Evolutionary conservation across 1,139 yeast species (phyloP).

Genomic region (Blastobotrys aristatus): DNA sequence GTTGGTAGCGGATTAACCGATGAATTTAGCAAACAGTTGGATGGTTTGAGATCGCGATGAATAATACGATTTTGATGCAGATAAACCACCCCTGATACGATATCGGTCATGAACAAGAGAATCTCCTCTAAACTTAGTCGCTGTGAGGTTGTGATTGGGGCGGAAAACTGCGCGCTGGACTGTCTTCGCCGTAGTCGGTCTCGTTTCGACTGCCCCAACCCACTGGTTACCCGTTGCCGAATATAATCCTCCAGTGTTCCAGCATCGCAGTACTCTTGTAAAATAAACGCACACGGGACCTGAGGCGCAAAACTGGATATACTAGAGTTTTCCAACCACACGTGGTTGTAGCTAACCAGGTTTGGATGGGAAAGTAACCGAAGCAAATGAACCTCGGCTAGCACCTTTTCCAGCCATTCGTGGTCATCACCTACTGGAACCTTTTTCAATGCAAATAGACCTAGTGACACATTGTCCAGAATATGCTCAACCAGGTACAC

Average conservation of each 20-base stretch:
- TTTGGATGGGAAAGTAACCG: conserved; percentile 51
- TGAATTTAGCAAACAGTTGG: conserved; percentile 61
- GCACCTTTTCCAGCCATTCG: conserved; percentile 59
- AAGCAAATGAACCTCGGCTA: conserved; percentile 69
- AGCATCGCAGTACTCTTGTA: conserved; percentile 84
- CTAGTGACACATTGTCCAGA: conserved; percentile 64
- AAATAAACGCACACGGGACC: conserved; percentile 77
- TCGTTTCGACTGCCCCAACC: conserved; percentile 2
- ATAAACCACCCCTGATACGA: conserved; percentile 63
- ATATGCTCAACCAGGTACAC: conserved; percentile 80
- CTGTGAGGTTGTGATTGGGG: conserved; percentile 21
- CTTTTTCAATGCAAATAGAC: conserved; percentile 77
- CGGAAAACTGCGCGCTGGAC: not conserved
- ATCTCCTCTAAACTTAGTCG: conserved; percentile 45
- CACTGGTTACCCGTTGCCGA: conserved; percentile 4
- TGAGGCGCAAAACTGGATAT: conserved; percentile 51
- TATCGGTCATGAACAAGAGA: conserved; percentile 61
- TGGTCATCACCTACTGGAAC: conserved; percentile 78
- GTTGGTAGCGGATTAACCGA: conserved; percentile 47
- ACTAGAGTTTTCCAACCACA: conserved; percentile 78
- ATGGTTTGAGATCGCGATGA: conserved; percentile 84
- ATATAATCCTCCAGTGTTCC: conserved; percentile 73
- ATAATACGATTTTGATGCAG: conserved; percentile 70
- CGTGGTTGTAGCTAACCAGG: conserved; percentile 80
- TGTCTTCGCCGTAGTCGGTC: conserved; percentile 2